These are phyloP conservation scores for Yamadazyma epiphylla DNA, from an alignment of 1,139 yeast genomes.

Conservation along the genomic window DNA sequence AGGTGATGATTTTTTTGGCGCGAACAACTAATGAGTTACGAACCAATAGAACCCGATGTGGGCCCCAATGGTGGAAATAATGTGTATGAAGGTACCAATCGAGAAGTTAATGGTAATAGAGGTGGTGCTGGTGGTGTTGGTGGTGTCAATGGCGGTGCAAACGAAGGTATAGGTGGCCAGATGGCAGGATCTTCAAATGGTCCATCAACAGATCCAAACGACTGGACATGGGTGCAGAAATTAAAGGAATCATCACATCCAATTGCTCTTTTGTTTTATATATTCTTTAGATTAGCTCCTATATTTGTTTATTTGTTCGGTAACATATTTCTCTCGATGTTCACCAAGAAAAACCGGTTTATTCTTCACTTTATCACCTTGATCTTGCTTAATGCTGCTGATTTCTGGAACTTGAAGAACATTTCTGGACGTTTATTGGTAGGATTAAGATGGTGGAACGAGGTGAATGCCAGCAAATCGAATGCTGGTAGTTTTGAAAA, in stretches of 20 bases:
- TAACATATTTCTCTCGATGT: constrained; percentile 47
- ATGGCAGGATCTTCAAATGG: no score
- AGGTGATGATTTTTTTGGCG: no score
- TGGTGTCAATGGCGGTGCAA: no score
- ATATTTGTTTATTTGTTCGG: constrained; percentile 69
- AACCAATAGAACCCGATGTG: constrained; percentile 28
- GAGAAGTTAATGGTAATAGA: no score
- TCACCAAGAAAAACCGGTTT: constrained; percentile 48
- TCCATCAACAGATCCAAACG: no score
- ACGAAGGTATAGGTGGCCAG: no score
- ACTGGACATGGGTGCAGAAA: constrained; percentile 24
- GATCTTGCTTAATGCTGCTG: constrained; percentile 74
- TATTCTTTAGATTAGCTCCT: constrained; percentile 63
- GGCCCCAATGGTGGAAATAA: constrained; percentile 9
- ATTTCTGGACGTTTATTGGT: constrained; percentile 86
- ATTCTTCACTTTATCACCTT: constrained; percentile 76
- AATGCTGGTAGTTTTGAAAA: constrained; percentile 58
- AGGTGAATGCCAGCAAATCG: constrained; percentile 39
- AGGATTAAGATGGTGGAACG: constrained; percentile 96
- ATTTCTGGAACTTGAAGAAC: constrained; percentile 92
- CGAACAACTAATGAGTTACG: constrained; percentile 13
- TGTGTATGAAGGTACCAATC: no score
- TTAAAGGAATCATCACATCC: constrained; percentile 76
- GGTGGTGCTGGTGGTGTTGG: no score
- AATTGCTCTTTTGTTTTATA: constrained; percentile 61